Evolutionary conservation across 495 filamentous ascomycete species (phyloP).

Genomic region (Aspergillus steynii): DNA sequence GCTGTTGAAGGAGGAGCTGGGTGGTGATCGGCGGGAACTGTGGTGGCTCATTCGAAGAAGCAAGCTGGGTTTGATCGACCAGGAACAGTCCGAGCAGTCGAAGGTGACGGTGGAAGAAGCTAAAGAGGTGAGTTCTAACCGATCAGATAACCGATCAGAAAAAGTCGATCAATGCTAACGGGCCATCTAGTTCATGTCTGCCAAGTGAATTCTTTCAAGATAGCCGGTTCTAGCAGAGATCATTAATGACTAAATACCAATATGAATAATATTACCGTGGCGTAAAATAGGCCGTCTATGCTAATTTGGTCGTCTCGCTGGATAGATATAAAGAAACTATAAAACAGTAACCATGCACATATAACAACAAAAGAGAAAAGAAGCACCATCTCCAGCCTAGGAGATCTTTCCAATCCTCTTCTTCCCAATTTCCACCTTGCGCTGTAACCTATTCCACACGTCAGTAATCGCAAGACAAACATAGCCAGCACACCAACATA

Average conservation of each 20-base stretch:
- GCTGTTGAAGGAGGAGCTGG: conserved; percentile 68
- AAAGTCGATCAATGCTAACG: conserved; percentile 13
- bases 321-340: conserved; percentile 1
- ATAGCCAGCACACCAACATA: conserved; percentile 27
- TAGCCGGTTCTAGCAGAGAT: background rate
- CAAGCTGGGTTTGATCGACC: conserved; percentile 73
- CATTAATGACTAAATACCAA: background rate
- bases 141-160: background rate
- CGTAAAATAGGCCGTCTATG: background rate
- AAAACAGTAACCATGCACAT: background rate
- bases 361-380: background rate
- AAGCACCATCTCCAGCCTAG: conserved; percentile 29
- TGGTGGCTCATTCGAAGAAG: conserved; percentile 72
- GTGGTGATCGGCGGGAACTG: conserved; percentile 78
- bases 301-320: background rate
- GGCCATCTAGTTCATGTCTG: conserved; percentile 30
- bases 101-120: conserved; percentile 69
- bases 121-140: conserved; percentile 48
- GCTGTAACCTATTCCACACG: conserved; percentile 29
- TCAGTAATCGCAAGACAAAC: conserved; percentile 23
- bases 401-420: conserved; percentile 77
- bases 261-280: background rate
- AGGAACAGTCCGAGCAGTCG: conserved; percentile 57
- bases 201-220: conserved; percentile 17
- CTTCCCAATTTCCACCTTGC: conserved; percentile 81